Evolutionary conservation across 768 basidiomycete genomes (phyloP), one percentile per base, ranked within the genome.

Genomic region (Nevesoporus exiguus): DNA sequence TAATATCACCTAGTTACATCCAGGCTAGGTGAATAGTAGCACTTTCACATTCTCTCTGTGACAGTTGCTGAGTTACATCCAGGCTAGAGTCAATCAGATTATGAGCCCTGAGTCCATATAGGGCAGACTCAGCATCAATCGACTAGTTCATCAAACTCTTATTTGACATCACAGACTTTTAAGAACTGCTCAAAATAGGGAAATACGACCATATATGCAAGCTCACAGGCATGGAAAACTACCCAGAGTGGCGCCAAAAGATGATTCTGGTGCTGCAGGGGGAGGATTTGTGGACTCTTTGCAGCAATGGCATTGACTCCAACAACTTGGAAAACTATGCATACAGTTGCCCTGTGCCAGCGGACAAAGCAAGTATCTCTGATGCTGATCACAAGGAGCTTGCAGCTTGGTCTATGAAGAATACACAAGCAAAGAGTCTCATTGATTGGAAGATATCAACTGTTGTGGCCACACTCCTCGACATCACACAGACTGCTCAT

Each of bases 191-290:
- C 27, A 44, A 15, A 1, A 47, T 53, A 45, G 45, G 44, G 0
- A 61, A 61, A 48, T 52, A 40, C 10, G 37, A 61, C n/a, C 55
- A 61, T 10, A 61, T 61, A 10, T 48, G 47, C 4, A 34, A 60
- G 5, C 19, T 60, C 2, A 52, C 17, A 0, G 49, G 59, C 2
- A 7, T 34, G 0, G 51, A 52, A 0, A 57, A 33, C 3, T 60
- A 51, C n/a, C 8, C 17, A 0, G 40, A 39, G 8, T 61, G 47
- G 61, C 0, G 8, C 5, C 10, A 17, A 1, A 49, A 57, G 7
- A 54, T 51, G 10, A 43, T 10, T 0, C 11, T 61, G 0, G 50
- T 31, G 0, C 52, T 62, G 0, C 30, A 29, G 3, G 42, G 40
- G 1, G n/a, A 61, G 11, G 9, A n/a, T 0, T 41, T 60, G 0